Base-by-base conservation (phyloP, 495 filamentous ascomycete species). In the Neurospora pannonica region DNA sequence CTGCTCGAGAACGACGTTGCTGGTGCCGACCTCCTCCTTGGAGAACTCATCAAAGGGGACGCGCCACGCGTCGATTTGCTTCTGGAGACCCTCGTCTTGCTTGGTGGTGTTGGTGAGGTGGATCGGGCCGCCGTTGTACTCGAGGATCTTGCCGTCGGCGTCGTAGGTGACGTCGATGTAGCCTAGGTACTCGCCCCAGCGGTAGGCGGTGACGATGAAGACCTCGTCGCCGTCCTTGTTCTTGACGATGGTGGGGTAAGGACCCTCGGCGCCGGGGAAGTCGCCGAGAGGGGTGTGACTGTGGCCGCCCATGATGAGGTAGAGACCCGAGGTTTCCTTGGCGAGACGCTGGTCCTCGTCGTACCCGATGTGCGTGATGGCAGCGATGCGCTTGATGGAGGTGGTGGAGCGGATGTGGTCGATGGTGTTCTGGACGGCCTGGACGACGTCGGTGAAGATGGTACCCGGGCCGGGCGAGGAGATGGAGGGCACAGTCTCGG, bases 351-450 rank as follows among this genome's bases (percentile, higher is more conserved):
- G 83, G 77, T 90, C 88, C 54, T 87, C 82, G 10, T 87, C 85
- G 77, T 88, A 89, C 28, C 87, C 88, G 74, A 90, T 89, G 80
- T 90, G 88, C 2, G 88, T 90, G 54, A 90, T 81, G 28, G 88
- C 86, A 0, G 84, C 86, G 70, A 90, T 86, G 48, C 87, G 83
- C 28, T 82, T 87, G 78, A 90, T 85, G 73, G 85, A 85, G 38
- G 80, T 81, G 9, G 82, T 84, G 24, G 76, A 72, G 43, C 82
- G 82, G 77, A 90, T 87, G 62, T 84, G 77, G 75, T 89, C 83
- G 34, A 90, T 81, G 13, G 88, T 86, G 71, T 82, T 77, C 75
- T 90, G 88, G 9, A 89, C 85, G 4, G 87, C 85, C 4, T 77
- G 75, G 15, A 86, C 78, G 5, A 83, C 78, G 73, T 88, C 85